Evolutionary conservation across 73 alveolate genomes (phyloP).

Genomic region (Diophrys sp.): DNA sequence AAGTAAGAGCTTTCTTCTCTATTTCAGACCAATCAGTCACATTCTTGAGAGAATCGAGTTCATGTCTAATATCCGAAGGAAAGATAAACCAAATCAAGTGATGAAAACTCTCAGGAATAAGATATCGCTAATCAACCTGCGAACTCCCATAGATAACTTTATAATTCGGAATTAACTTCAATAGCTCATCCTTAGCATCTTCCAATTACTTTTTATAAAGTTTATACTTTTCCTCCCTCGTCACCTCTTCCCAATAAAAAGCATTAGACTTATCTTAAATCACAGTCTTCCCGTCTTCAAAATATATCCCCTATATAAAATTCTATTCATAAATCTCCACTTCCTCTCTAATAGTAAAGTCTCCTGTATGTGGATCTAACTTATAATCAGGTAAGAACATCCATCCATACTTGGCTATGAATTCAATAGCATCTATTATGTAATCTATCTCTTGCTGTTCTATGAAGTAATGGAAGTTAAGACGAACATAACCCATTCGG

Average conservation of each 20-base stretch:
- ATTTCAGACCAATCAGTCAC: too few species aligned
- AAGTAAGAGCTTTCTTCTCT: too few species aligned
- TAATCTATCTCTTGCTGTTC: slow-evolving; percentile 75
- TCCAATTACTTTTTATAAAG: slow-evolving; percentile 8
- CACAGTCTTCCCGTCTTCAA: neutral
- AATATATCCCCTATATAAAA: neutral
- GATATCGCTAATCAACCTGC: slow-evolving; percentile 23
- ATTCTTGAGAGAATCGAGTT: slow-evolving; percentile 12
- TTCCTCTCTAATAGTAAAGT: slow-evolving; percentile 58
- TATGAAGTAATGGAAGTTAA: slow-evolving; percentile 79
- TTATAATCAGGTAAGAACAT: slow-evolving; percentile 71
- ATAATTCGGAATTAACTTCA: slow-evolving; percentile 25
- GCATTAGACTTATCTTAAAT: slow-evolving; percentile 1
- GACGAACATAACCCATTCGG: slow-evolving; percentile 88
- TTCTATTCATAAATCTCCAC: slow-evolving; percentile 31
- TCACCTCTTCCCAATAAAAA: neutral
- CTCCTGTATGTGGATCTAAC: slow-evolving; percentile 58
- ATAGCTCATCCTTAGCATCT: slow-evolving; percentile 28
- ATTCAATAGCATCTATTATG: slow-evolving; percentile 75
- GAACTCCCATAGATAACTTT: slow-evolving; percentile 40
- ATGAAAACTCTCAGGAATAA: slow-evolving; percentile 44
- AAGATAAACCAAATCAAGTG: slow-evolving; percentile 54
- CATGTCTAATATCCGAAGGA: slow-evolving; percentile 54
- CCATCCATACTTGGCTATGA: slow-evolving; percentile 75
- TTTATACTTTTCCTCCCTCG: neutral